Evolutionary conservation across 331 rosid species (phyloP), one percentile per base, ranked within the genome.

Genomic region (Acacia pycnantha): DNA sequence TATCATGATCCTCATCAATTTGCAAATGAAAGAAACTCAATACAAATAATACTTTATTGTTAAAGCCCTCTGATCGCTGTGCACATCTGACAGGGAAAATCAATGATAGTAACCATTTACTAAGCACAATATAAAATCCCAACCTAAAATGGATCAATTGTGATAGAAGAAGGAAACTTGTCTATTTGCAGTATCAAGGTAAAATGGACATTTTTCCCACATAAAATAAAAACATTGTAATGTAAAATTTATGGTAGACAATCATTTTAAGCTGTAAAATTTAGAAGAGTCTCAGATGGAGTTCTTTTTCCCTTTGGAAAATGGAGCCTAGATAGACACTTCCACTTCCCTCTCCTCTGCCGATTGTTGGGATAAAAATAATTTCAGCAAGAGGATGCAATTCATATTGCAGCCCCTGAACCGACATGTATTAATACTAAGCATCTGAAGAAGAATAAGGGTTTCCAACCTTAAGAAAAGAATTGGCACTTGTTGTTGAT

Each of bases 401-500:
- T 67, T 71, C 56, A 75, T 21, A 59, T 35, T 13, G 68, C 77
- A 50, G 71, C 53, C 61, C 26, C 33, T 37, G 6, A 74, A 74
- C 35, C 3, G 35, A 74, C 67, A 53, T 19, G 48, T 31, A 73
- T 5, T 24, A 33, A 9, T 33, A 74, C 9, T 59, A 74, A 41
- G 22, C 65, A 61, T 41, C 44, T 8, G 11, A 51, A 80, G 77
- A 82, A 79, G 53, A 85, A 37, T 37, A 48, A 68, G 15, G 70
- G 74, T 41, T 21, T 18, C 87, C 50, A 80, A 95, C 99, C 99
- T 95, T 93, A 22, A 93, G 97, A 77, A 90, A 83, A 85, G 97
- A 90, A 89, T 95, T 95, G 73, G 92, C 89, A 69, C 83, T 90
- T 81, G 37, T 81, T 80, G 94, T 92, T 46, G 98, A 81, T 83